These are phyloP conservation scores for Phaeosphaeria sp. DNA, from an alignment of 2,329 filamentous ascomycete genomes.

Conservation along the genomic window DNA sequence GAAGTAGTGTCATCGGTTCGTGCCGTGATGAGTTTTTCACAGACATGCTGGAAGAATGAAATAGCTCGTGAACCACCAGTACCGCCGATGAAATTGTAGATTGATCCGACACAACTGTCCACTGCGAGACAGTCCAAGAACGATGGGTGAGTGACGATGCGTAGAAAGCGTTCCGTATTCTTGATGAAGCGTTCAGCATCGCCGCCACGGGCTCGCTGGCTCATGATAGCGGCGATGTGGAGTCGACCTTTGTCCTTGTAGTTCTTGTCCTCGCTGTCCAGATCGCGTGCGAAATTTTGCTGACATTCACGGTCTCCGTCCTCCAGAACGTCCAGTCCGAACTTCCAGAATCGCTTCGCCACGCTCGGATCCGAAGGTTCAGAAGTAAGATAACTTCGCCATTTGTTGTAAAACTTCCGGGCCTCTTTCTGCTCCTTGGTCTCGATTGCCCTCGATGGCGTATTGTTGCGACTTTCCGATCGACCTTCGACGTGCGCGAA, in stretches of 20 bases:
- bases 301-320: slow-evolving; percentile 38
- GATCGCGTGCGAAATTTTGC: slow-evolving; percentile 40
- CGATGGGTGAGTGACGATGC: slow-evolving; percentile 41
- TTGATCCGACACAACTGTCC: slow-evolving; percentile 41
- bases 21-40: slow-evolving; percentile 12
- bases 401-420: slow-evolving; percentile 33
- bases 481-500: background rate
- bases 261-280: slow-evolving; percentile 35
- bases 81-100: slow-evolving; percentile 48
- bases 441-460: slow-evolving; percentile 12
- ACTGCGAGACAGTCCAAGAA: slow-evolving; percentile 45
- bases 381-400: slow-evolving; percentile 33
- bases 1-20: background rate
- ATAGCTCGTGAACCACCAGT: slow-evolving; percentile 38
- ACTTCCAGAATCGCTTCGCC: slow-evolving; percentile 36
- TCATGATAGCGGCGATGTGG: slow-evolving; percentile 36
- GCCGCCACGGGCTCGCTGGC: slow-evolving; percentile 3
- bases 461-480: background rate
- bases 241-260: slow-evolving; percentile 31
- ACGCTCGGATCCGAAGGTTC: slow-evolving; percentile 18
- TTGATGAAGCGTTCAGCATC: slow-evolving; percentile 11
- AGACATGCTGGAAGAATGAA: slow-evolving; percentile 38
- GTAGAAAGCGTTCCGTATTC: slow-evolving; percentile 23
- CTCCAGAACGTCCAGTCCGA: slow-evolving; percentile 35
- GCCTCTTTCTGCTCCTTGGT: slow-evolving; percentile 30